A percentile compares a stretch with the other conserved stretches of the same genome.
Evolutionary conservation across 345 rosid genomes (phyloP).

Genomic region (Combretum micranthum): DNA sequence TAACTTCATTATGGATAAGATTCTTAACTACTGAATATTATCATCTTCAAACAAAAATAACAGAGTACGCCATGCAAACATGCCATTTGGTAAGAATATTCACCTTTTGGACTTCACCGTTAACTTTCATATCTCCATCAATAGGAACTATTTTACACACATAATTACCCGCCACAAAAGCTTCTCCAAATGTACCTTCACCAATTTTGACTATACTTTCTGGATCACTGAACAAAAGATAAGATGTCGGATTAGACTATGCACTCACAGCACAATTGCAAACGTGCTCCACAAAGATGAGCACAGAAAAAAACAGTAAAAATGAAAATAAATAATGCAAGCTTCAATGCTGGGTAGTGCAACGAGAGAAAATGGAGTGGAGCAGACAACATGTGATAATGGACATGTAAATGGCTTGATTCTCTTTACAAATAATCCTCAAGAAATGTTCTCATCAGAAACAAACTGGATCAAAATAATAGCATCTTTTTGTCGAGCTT

Average conservation of each 20-base stretch:
- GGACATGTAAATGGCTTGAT: no score
- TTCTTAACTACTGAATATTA: not conserved
- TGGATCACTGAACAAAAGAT: conserved; percentile 49
- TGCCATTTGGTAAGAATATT: not conserved
- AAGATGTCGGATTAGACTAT: conserved; percentile 12
- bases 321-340: no score
- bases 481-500: no score
- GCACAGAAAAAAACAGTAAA: no score
- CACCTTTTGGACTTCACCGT: conserved; percentile 96
- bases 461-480: no score
- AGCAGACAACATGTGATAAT: no score
- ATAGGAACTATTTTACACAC: conserved; percentile 98
- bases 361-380: no score
- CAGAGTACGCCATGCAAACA: not conserved
- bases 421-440: no score
- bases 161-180: conserved; percentile 63
- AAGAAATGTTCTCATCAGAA: no score
- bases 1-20: no score
- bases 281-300: not conserved
- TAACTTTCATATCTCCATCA: conserved; percentile 79
- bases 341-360: no score
- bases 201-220: conserved; percentile 71
- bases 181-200: conserved; percentile 98
- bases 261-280: not conserved
- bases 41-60: no score